Conservation (phyloP, 2,329 filamentous ascomycete species). For the Sarocladiaceae sp. region DNA sequence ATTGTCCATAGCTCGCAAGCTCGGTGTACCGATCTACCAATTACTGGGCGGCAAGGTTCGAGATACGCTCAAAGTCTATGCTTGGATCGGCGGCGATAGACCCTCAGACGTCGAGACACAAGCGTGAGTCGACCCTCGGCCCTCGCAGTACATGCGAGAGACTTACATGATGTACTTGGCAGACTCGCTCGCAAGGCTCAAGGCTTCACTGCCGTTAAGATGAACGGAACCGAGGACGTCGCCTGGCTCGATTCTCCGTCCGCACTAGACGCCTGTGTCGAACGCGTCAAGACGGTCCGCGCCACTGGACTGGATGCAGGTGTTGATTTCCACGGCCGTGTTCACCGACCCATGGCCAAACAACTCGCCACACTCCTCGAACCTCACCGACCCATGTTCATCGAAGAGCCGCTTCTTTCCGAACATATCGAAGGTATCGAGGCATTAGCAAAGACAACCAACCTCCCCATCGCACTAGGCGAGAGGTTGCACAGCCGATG, state of each 20-base stretch:
- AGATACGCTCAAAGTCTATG: conserved; percentile 66
- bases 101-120: conserved; percentile 61
- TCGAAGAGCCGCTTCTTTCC: conserved; percentile 69
- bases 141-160: no score
- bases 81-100: conserved; percentile 74
- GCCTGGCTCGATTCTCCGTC: conserved; percentile 72
- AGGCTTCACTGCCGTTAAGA: conserved; percentile 66
- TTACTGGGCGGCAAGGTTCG: conserved; percentile 72
- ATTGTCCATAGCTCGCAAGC: conserved; percentile 31
- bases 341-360: conserved; percentile 79
- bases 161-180: no score
- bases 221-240: conserved; percentile 75
- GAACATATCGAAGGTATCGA: conserved; percentile 64
- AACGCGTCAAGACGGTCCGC: conserved; percentile 66
- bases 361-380: conserved; percentile 66
- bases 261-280: conserved; percentile 57
- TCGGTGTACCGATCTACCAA: conserved; percentile 66
- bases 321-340: conserved; percentile 72
- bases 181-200: conserved; percentile 54
- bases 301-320: conserved; percentile 66
- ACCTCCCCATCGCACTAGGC: conserved; percentile 65
- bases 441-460: conserved; percentile 39
- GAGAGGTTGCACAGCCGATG: conserved; percentile 69
- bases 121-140: conserved; percentile 41
- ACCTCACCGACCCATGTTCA: conserved; percentile 67